These are phyloP conservation scores for Xylariaceae sp. DNA, from an alignment of 2,329 filamentous ascomycete species.

Conservation along the genomic window DNA sequence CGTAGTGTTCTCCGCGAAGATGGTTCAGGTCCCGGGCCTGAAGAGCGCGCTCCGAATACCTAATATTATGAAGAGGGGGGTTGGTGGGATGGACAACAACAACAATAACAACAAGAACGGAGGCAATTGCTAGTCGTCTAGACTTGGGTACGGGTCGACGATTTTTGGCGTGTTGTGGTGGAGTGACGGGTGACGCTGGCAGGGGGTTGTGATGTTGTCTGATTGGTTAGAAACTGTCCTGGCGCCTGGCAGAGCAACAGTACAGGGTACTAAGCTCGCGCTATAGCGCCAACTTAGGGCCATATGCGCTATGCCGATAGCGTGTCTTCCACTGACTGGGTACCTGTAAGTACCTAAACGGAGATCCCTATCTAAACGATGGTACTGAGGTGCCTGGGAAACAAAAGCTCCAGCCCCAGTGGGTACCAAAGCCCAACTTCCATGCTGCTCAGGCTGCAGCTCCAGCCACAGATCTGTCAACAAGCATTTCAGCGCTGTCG, in stretches of 20 bases:
- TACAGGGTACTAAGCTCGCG: conserved; percentile 21
- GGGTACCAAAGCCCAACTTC: conserved; percentile 1
- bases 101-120: conserved; percentile 18
- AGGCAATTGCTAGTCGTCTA: conserved; percentile 19
- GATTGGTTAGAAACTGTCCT: conserved; percentile 33
- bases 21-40: conserved; percentile 22
- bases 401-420: neutral
- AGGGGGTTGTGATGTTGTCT: conserved; percentile 18
- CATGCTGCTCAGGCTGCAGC: neutral
- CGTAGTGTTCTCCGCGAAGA: conserved; percentile 15
- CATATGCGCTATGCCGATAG: no score
- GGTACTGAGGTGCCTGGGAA: neutral
- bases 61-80: conserved; percentile 23
- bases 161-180: conserved; percentile 38
- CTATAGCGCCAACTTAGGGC: neutral
- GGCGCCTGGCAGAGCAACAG: conserved; percentile 35
- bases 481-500: neutral
- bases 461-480: neutral
- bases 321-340: no score
- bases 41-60: conserved; percentile 14
- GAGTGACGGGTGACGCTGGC: conserved; percentile 29
- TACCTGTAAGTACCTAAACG: neutral
- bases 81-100: conserved; percentile 18
- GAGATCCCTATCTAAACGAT: no score
- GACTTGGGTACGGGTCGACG: conserved; percentile 28